phyloP scores from a whole-genome alignment of 2,329 filamentous ascomycete species.

The Ceratocystiopsis brevicomis region DNA sequence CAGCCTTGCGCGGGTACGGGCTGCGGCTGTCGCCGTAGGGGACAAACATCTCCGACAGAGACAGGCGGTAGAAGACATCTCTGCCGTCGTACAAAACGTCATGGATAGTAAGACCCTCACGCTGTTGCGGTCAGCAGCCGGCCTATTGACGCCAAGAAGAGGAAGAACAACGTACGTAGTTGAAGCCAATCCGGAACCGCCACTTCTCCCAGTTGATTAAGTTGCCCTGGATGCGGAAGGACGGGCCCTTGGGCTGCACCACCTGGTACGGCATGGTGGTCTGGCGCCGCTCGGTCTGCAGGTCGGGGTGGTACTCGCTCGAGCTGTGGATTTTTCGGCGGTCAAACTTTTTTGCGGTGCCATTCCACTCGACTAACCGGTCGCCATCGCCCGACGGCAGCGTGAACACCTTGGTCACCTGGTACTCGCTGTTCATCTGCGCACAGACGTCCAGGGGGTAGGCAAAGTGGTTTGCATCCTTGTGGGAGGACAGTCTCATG shows the following conservation, averaged over 20 bases:
- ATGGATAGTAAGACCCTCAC: conserved; percentile 48
- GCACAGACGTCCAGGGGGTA: background rate
- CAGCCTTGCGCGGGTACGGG: conserved; percentile 50
- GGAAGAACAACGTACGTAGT: conserved; percentile 25
- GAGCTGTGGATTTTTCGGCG: background rate
- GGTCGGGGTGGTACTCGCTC: background rate
- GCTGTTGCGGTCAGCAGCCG: background rate
- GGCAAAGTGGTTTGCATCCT: background rate
- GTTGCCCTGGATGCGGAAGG: conserved; percentile 31
- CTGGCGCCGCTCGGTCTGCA: background rate
- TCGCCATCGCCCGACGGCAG: background rate
- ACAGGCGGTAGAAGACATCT: conserved; percentile 46
- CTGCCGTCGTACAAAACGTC: conserved; percentile 48
- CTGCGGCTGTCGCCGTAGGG: conserved; percentile 43
- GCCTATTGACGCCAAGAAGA: conserved; percentile 14
- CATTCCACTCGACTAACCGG: background rate
- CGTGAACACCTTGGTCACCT: background rate
- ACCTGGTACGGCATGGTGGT: background rate
- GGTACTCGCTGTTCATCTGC: background rate
- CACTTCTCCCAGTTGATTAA: conserved; percentile 46
- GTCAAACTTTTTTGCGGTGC: background rate
- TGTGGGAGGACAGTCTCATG: background rate
- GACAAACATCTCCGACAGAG: conserved; percentile 50
- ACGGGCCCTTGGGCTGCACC: conserved; percentile 7
- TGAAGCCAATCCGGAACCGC: conserved; percentile 51